Evolutionary conservation across 768 basidiomycete genomes (phyloP), one percentile per base, ranked within the genome.

Genomic region (Xerocomellus intermedius): DNA sequence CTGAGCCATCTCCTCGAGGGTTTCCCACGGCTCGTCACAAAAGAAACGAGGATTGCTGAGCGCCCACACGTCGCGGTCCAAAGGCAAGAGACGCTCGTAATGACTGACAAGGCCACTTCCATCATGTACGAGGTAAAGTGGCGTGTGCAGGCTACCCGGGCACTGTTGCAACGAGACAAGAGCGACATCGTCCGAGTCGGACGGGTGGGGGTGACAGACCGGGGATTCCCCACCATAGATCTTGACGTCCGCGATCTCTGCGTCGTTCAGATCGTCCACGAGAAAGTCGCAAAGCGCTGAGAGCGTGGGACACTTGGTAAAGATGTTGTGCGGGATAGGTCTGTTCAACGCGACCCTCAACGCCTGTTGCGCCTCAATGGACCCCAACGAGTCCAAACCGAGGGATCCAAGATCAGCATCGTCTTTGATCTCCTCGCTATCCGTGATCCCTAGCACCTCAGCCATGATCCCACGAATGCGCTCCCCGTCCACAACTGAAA

Each of bases 41-140:
- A 70, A 60, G 55, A 89, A 79, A 10, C 69, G 70, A 0, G 84
- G 84, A 57, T 89, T 84, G 35, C 74, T 70, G 42, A 91, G 78
- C 0, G 77, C 85, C 82, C 82, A 89, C 3, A 89, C 75, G 19
- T 74, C 63, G 42, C 87, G 76, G 9, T 74, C 71, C 3, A 89
- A 60, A 9, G 74, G 62, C 8, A 69, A 60, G 7, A 87, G 66
- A 10, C 75, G 76, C 33, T 77, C 67, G 51, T 82, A 82, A 49
- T 83, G 80, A 33, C 72, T 73, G 17, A 79, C 70, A 13, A 86
- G 66, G 0, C 89, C 89, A 57, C 84, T 86, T 6, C 89, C 89
- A 57, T 90, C 89, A 60, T 91, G 87, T 10, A 91, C 74, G 22
- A 91, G 76, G 52, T 87, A 79, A 4, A 91, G 74, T 1, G 82